Conservation (phyloP, 169 alveolate genomes). For the Nephromyces sp. region DNA sequence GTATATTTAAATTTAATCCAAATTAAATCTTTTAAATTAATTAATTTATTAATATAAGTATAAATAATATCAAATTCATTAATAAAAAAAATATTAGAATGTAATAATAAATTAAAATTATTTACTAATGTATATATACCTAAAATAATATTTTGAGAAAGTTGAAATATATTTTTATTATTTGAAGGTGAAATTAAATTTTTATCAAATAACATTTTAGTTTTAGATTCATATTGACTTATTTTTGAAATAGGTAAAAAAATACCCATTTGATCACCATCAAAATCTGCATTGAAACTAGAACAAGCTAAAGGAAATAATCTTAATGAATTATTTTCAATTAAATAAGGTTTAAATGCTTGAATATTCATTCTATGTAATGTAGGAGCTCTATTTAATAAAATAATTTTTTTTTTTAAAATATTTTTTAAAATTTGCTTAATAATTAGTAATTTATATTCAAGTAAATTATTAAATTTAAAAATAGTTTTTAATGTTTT, state of each 20-base stretch:
- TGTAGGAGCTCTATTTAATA: constrained; percentile 82
- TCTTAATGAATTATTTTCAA: constrained; percentile 54
- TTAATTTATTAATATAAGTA: constrained; percentile 6
- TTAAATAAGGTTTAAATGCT: constrained; percentile 30
- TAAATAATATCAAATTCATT: constrained; percentile 16
- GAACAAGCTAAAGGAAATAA: constrained; percentile 81
- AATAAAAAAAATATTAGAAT: constrained; percentile 5
- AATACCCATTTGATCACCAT: constrained; percentile 90
- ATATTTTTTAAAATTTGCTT: constrained; percentile 10
- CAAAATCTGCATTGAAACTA: constrained; percentile 91
- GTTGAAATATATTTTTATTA: constrained; percentile 33
- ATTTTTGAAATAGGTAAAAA: constrained; percentile 65
- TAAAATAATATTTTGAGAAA: constrained; percentile 27
- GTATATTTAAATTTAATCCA: neutral
- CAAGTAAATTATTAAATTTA: neutral
- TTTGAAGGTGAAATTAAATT: neutral
- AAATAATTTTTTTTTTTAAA: constrained; percentile 51
- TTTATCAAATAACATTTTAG: constrained; percentile 26
- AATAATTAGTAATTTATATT: neutral
- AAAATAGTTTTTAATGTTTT: neutral
- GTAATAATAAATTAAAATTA: neutral
- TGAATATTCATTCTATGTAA: constrained; percentile 80
- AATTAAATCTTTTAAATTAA: neutral
- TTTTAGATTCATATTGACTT: constrained; percentile 77
- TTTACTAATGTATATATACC: constrained; percentile 16